Evolutionary conservation across 1,284 basidiomycete species (phyloP), one percentile per base, ranked within the genome.

Genomic region (Pyrrhoderma lamaoense): DNA sequence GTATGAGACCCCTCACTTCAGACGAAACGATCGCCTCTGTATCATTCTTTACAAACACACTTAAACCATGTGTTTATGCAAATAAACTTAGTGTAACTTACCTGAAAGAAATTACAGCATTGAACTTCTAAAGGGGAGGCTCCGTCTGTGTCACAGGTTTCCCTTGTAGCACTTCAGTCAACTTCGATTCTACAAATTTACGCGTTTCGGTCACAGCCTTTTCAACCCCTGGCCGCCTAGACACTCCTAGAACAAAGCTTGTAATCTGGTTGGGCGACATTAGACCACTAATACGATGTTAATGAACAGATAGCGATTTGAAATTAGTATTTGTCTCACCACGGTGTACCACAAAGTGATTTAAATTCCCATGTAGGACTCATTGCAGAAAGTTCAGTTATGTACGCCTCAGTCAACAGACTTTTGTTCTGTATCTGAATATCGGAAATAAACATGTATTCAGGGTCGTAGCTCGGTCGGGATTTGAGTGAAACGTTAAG

Each of bases 301-400:
- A n/a, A 3, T 37, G 16, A 27, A 14, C 21, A 31, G 47, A 5
- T 9, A 22, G 14, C 22, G n/a, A 2, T 13, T 42, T 7, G 16
- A 16, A 21, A 35, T 16, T 36, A 45, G 21, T n/a, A 14, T 31
- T 52, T n/a, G n/a, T n/a, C n/a, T n/a, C 34, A 52, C 51, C 39
- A 47, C 14, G 45, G 31, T n/a, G 23, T 25, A 18, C 42, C n/a
- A 16, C 13, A 18, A 18, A 52, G 31, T 34, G 45, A 16, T 3
- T 59, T 61, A 58, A 77, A 81, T 36, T 64, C 62, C 87, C 87
- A 89, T 8, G 69, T 67, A 1, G 83, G 76, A 60, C 88, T 87
- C 45, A 87, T 57, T 13, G 76, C 73, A 11, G 72, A 75, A 4
- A 88, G 59, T 58, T 86, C 80, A 2, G 68, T 69, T 5, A 90